Evolutionary conservation across 1,284 basidiomycete genomes (phyloP).

Genomic region (Waitea zeae): DNA sequence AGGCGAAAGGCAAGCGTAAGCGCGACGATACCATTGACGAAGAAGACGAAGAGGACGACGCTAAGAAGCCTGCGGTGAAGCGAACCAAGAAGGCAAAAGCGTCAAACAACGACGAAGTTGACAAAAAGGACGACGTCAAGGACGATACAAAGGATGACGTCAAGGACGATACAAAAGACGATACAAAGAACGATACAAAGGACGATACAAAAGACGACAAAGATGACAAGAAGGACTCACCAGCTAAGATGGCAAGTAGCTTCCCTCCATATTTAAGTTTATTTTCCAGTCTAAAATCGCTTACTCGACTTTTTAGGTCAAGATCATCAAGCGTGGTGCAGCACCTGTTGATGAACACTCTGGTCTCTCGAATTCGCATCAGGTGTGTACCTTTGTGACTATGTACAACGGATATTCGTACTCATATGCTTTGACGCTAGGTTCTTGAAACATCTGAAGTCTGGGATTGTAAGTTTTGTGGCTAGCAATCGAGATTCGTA

Average conservation of each 20-base stretch:
- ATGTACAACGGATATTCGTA: background rate
- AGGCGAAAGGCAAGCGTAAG: conserved; percentile 6
- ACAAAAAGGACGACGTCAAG: conserved; percentile 7
- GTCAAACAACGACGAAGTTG: conserved; percentile 8
- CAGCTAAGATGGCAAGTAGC: conserved; percentile 17
- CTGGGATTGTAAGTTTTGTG: conserved; percentile 23
- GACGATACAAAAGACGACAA: conserved; percentile 10
- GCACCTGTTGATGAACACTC: conserved; percentile 41
- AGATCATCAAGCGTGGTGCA: conserved; percentile 37
- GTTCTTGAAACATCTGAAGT: conserved; percentile 33
- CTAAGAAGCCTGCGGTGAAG: conserved; percentile 6
- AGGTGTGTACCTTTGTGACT: conserved; percentile 3
- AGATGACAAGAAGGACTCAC: conserved; percentile 7
- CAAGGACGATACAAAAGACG: conserved; percentile 9
- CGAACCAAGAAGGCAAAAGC: conserved; percentile 3
- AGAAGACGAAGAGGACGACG: conserved; percentile 11
- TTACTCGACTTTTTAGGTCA: conserved; percentile 19
- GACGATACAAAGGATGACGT: conserved; percentile 8
- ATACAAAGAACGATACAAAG: conserved; percentile 9
- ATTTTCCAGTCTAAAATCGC: conserved; percentile 1
- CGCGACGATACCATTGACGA: conserved; percentile 8
- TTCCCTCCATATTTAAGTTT: conserved; percentile 4
- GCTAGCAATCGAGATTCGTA: background rate
- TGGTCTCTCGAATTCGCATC: conserved; percentile 26
- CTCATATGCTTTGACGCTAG: conserved; percentile 29